Percentiles rank a stretch among this genome's conserved stretches.
Conservation (phyloP, 108 stramenopile genomes). For the Hondaea fermentalgiana region DNA sequence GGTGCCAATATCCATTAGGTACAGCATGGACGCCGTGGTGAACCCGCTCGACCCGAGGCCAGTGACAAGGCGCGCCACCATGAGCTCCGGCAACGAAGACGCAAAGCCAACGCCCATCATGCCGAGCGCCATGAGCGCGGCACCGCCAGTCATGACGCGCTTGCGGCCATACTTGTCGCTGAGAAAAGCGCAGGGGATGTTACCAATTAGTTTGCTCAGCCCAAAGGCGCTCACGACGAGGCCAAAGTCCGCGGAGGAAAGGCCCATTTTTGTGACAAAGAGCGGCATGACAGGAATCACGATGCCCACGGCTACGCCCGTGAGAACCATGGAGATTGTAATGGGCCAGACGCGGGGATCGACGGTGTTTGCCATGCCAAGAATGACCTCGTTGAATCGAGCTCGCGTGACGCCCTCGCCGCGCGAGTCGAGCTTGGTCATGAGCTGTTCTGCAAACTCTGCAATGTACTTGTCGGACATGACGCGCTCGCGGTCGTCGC, state of each 20-base stretch:
- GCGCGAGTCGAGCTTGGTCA: neutral
- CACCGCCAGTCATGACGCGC: constrained; percentile 64
- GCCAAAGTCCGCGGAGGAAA: constrained; percentile 64
- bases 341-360: constrained; percentile 55
- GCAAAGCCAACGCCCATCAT: constrained; percentile 72
- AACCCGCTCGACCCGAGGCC: constrained; percentile 68
- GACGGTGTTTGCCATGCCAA: neutral
- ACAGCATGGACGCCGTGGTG: constrained; percentile 62
- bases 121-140: constrained; percentile 60
- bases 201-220: constrained; percentile 68
- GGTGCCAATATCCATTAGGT: constrained; percentile 69
- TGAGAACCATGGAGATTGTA: constrained; percentile 66
- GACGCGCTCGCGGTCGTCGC: neutral
- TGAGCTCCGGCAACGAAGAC: constrained; percentile 53
- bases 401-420: neutral
- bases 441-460: neutral
- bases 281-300: constrained; percentile 65
- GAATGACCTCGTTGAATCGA: neutral
- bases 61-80: constrained; percentile 59
- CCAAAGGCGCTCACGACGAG: constrained; percentile 71
- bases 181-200: constrained; percentile 70
- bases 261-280: constrained; percentile 60
- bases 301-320: constrained; percentile 67
- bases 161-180: constrained; percentile 76
- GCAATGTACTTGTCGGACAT: neutral